Evolutionary conservation across 2,329 filamentous ascomycete genomes (phyloP), one percentile per base, ranked within the genome.

Genomic region (Cryphonectria radicalis): DNA sequence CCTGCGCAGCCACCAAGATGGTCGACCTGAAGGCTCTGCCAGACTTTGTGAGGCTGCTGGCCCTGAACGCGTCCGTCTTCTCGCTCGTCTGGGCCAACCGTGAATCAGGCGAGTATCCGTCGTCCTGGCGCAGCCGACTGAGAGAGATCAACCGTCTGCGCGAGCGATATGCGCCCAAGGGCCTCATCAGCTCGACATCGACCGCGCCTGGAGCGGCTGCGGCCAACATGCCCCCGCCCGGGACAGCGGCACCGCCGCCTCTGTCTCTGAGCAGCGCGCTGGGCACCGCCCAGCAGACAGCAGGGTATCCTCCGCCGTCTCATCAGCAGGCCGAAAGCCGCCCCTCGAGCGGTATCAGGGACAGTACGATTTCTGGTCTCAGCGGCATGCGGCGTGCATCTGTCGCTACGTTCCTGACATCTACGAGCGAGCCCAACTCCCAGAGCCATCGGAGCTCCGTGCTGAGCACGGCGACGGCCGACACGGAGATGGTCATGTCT

Each of bases 21-120:
- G 88, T 99, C 71, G 95, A 92, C 22, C 88, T 95, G 43, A 91
- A 90, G 75, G 93, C 93, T 17, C 85, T 99, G 11, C 93, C 95
- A 0, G 88, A 90, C 13, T 97, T 98, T 78, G 93, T 98, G 68
- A 91, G 96, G 53, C 90, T 97, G 63, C 85, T 98, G 25, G 94
- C 95, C 0, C 88, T 99, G 73, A 98, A 98, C 78, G 95, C 96
- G 0, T 97, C 93, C 19, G 93, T 98, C 11, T 98, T 98, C 80
- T 94, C 93, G 1, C 88, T 92, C 62, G 95, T 98, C n/a, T 98
- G 95, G 94, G 89, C 89, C 63, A 90, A 89, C 77, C 87, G 90
- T 63, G 89, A 92, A 74, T 92, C 91, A 7, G 92, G 92, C 70
- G 94, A 97, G 79, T 91, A 97, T 77, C 87, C 96, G 42, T 96